Evolutionary conservation across 2,329 filamentous ascomycete genomes (phyloP).

Genomic region (Phialophora macrospora): DNA sequence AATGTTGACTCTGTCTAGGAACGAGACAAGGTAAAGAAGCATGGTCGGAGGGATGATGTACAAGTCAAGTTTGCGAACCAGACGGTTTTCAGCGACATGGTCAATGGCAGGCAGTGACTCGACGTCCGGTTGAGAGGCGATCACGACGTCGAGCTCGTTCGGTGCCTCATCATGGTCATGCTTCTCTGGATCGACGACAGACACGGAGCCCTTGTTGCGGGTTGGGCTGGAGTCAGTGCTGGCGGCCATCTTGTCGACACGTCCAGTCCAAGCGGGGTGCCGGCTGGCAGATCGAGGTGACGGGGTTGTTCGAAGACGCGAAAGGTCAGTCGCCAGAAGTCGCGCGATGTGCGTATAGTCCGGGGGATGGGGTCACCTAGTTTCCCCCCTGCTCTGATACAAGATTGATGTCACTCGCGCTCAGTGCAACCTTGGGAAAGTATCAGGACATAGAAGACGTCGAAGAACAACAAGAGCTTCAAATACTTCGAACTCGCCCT

Average conservation of each 20-base stretch:
- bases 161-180: constrained; percentile 2
- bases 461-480: not conserved
- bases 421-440: not conserved
- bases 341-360: not conserved
- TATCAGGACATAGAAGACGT: not conserved
- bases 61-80: constrained; percentile 49
- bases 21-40: constrained; percentile 68
- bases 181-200: constrained; percentile 19
- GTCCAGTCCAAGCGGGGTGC: not conserved
- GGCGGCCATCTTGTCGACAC: constrained; percentile 19
- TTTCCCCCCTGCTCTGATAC: not conserved
- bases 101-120: constrained; percentile 31
- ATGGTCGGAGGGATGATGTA: constrained; percentile 51
- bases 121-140: constrained; percentile 19
- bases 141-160: constrained; percentile 6
- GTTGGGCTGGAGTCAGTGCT: constrained; percentile 27
- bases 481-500: not conserved
- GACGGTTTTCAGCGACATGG: constrained; percentile 31
- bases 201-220: constrained; percentile 2
- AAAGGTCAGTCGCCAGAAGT: not conserved
- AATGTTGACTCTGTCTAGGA: constrained; percentile 53
- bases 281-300: not conserved
- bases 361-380: not conserved
- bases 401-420: not conserved
- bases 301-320: not conserved